Percentiles rank a stretch among this genome's conserved stretches.
Evolutionary conservation across 176 grass and related monocot genomes (phyloP).

Genomic region (Bothriochloa decipiens): DNA sequence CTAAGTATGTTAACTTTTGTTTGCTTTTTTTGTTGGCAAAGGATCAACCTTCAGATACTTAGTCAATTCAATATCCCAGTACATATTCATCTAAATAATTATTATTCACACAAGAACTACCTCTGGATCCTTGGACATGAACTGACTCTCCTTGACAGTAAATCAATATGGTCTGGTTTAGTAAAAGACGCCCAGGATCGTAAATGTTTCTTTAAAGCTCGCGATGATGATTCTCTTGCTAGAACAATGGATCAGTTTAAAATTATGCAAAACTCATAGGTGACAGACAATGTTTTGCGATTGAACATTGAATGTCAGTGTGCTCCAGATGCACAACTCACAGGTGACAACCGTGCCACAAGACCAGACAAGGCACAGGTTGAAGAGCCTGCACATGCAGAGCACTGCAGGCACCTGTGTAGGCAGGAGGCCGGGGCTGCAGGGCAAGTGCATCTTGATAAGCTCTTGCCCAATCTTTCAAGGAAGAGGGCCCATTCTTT

Average conservation of each 20-base stretch:
- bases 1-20: conserved; percentile 39
- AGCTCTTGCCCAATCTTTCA: neutral
- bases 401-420: neutral
- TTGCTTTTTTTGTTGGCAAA: conserved; percentile 4
- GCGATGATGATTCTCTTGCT: neutral
- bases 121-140: conserved; percentile 27
- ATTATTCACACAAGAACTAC: neutral
- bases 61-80: neutral
- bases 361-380: neutral
- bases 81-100: conserved; percentile 5
- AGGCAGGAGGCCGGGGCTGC: neutral
- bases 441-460: neutral
- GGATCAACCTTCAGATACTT: neutral
- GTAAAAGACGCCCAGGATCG: neutral
- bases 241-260: neutral
- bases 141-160: neutral
- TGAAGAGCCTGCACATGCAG: neutral
- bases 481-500: too few species aligned
- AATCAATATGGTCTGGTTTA: neutral
- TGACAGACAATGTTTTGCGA: neutral
- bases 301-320: neutral
- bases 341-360: neutral
- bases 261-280: neutral
- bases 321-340: neutral
- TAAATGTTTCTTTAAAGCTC: neutral